Evolutionary conservation across 345 rosid genomes (phyloP), one percentile per base, ranked within the genome.

Genomic region (Bruguiera sexangula): DNA sequence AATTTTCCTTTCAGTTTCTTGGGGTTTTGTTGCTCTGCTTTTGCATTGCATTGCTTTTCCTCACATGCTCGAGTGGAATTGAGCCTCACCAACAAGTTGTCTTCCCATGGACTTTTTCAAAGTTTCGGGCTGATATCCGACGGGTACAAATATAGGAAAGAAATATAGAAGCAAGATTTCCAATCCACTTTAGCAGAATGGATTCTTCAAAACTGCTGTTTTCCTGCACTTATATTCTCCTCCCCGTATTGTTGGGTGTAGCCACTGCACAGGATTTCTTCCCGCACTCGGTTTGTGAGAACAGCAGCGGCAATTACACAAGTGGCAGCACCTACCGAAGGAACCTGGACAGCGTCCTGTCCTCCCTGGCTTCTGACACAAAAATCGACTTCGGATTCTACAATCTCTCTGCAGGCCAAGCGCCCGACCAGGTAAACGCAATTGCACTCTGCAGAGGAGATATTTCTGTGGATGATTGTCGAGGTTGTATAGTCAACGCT

Each of bases 291-390:
- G 1, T 2, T 65, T 30, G 8, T 30, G 30, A 24, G 21, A 20
- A 51, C 37, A 67, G 54, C 75, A 51, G 70, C 56, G 78, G 79
- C 59, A 82, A 77, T 29, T 86, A 71, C 79, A 53, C 72, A 22
- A 15, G 60, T 39, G 76, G 78, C 72, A 82, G 82, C 74, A 62
- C 84, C 54, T 86, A 68, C 75, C 63, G 69, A 0, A 29, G 70
- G 69, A 88, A 83, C 68, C 86, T 86, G 18, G 65, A 69, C 32
- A 62, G 67, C 36, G 78, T 82, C 63, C 75, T 85, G 58, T 62
- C 76, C 70, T 63, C 79, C 72, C 53, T 86, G 55, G 3, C 31
- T 69, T 60, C 86, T 37, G 72, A 81, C 72, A 76, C 76, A 63
- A 48, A 67, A 20, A 72, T 69, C 55, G 32, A 64, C 2, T 67